Evolutionary conservation across 2,329 filamentous ascomycete species (phyloP).

Genomic region (Calonectria pseudoturangicola): DNA sequence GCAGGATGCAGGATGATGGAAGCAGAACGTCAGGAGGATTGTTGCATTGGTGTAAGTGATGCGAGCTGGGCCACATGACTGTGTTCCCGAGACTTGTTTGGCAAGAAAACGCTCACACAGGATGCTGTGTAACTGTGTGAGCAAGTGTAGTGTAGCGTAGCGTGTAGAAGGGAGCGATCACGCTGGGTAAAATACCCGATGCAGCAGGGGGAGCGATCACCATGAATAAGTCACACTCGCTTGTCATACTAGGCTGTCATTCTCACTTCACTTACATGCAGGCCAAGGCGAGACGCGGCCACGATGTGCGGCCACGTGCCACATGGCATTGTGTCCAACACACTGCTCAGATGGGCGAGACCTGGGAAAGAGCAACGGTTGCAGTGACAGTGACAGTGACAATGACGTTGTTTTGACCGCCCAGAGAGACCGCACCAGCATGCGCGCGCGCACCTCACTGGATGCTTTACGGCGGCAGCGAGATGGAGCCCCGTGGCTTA

Average conservation of each 20-base stretch:
- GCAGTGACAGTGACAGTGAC: neutral
- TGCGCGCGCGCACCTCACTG: neutral
- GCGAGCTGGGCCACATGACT: constrained; percentile 18
- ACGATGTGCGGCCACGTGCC: constrained; percentile 30
- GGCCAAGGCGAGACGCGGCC: neutral
- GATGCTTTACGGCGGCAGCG: constrained; percentile 9
- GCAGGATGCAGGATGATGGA: constrained; percentile 9
- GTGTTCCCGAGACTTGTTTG: neutral
- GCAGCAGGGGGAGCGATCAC: neutral
- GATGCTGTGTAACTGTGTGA: constrained; percentile 22
- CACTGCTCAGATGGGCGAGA: neutral
- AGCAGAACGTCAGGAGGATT: neutral
- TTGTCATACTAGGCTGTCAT: constrained; percentile 22
- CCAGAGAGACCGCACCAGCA: neutral
- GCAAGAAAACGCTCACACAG: constrained; percentile 4
- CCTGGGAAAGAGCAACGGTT: neutral
- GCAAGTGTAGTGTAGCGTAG: neutral
- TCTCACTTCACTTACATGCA: constrained; percentile 7
- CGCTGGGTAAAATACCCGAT: constrained; percentile 21
- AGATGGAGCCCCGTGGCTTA: neutral
- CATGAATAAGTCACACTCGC: constrained; percentile 16
- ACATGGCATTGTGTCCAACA: constrained; percentile 27
- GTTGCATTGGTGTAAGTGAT: constrained; percentile 7
- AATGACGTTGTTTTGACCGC: neutral
- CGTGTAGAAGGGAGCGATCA: constrained; percentile 16